Percentiles rank a stretch among this genome's conserved stretches.
phyloP scores from a whole-genome alignment of 768 basidiomycete species.

The Suillus clintonianus region DNA sequence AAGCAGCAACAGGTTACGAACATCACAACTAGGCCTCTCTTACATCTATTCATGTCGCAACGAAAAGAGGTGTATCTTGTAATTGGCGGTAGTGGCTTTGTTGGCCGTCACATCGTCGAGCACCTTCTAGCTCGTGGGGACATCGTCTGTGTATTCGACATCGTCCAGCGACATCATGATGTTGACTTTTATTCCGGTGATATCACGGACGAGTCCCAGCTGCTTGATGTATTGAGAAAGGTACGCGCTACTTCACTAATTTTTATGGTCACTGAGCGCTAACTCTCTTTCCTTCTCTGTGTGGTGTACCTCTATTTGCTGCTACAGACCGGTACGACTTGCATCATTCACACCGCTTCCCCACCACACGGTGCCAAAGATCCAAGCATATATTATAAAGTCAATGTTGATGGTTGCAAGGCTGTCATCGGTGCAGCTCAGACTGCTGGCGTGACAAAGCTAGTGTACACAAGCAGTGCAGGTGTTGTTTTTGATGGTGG shows the following conservation, averaged over 20 bases:
- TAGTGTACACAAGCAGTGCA: conserved; percentile 94
- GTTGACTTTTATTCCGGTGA: conserved; percentile 89
- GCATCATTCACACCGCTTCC: conserved; percentile 95
- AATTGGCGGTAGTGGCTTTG: conserved; percentile 91
- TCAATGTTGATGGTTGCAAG: conserved; percentile 91
- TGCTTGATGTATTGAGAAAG: conserved; percentile 73
- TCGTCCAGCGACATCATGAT: conserved; percentile 88
- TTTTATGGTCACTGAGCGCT: not conserved
- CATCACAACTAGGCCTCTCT: not conserved
- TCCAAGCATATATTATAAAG: conserved; percentile 79
- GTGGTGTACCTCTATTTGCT: not conserved
- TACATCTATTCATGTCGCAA: conserved; percentile 6
- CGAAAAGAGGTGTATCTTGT: conserved; percentile 79
- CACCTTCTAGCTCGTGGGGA: conserved; percentile 78
- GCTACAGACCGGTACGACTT: conserved; percentile 74
- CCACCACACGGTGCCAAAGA: conserved; percentile 69
- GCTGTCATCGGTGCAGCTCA: conserved; percentile 83
- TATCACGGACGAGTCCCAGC: conserved; percentile 74
- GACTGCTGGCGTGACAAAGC: conserved; percentile 70
- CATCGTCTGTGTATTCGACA: conserved; percentile 84
- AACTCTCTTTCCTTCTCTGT: not conserved
- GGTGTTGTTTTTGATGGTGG: conserved; percentile 86
- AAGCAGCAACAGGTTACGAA: not conserved
- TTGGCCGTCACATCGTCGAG: conserved; percentile 90
- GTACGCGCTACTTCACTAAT: conserved; percentile 38